Base-by-base conservation (phyloP, 495 filamentous ascomycete species). In the Schizothecium vesticola region DNA sequence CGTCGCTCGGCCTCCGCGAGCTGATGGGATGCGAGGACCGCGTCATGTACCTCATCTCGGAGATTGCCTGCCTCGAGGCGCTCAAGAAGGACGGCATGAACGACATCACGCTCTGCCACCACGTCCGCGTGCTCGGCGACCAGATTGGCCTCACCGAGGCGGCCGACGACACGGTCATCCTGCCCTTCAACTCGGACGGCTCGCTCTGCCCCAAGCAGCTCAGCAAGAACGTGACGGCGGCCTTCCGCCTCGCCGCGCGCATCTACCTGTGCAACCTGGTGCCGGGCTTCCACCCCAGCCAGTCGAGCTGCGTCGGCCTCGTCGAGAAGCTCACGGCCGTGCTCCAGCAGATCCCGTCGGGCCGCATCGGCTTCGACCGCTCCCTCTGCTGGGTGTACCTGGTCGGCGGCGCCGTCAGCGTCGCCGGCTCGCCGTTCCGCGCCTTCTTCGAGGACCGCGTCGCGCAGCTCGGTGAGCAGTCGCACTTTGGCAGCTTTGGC, bases 11-110 rank as follows among this genome's bases (percentile, higher is more conserved):
- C 3, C 83, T 99, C 23, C 88, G 89, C 51, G 95, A 97, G 76
- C 84, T 99, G 12, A 99, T 98, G 95, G 95, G 95, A 66, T 99
- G 95, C 78, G 95, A 99, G 67, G 95, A 99, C 80, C 88, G 89
- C 24, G 88, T 99, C 74, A 97, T 99, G 95, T 99, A 97, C 76
- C 85, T 98, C 69, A 97, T 99, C 74, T 97, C 93, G 2, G 95
- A 99, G 76, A 97, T 97, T 71, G 91, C 94, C 24, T 99, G 95
- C 79, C 84, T 99, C 51, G 95, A 99, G 72, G 90, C 91, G 3
- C 84, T 97, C 67, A 96, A 94, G 84, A 80, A 81, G 31, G 90
- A 93, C 29, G 90, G 90, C 56, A 89, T 93, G 78, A 90, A 95
- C 70, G 89, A 91, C 71, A 86, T 97, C 68, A 83, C 89, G 56